phyloP scores from a whole-genome alignment of 345 rosid species.

The Gossypium longicalyx region DNA sequence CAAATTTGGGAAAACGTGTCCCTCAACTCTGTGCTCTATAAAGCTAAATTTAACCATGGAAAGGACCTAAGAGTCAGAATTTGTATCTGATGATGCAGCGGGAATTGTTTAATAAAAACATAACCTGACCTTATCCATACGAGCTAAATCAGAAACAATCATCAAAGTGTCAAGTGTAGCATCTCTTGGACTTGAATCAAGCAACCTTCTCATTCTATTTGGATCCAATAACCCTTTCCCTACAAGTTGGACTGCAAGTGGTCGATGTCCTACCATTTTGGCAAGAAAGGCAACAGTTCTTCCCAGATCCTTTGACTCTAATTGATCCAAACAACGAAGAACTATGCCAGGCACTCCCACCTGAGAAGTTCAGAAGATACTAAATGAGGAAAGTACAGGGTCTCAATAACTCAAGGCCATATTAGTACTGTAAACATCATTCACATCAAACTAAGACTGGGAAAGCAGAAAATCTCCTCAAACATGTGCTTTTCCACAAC shows the following conservation, averaged over 20 bases:
- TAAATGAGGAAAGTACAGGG: background rate
- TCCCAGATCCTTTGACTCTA: constrained; percentile 76
- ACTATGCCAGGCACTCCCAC: constrained; percentile 65
- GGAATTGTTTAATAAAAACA: background rate
- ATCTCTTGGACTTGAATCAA: constrained; percentile 78
- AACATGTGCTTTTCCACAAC: background rate
- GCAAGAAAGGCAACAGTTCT: constrained; percentile 90
- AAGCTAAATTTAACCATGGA: constrained; percentile 7
- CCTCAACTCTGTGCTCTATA: background rate
- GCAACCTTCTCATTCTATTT: constrained; percentile 67
- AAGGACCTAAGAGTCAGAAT: background rate
- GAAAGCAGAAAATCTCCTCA: background rate
- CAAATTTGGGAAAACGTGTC: background rate
- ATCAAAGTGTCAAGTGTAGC: constrained; percentile 74
- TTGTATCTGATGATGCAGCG: background rate
- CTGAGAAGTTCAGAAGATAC: constrained; percentile 40
- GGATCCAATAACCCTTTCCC: constrained; percentile 78
- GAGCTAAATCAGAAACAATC: constrained; percentile 90
- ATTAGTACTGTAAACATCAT: background rate
- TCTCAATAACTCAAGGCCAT: background rate
- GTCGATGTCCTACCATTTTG: constrained; percentile 72
- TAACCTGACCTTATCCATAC: constrained; percentile 84
- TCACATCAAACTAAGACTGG: background rate
- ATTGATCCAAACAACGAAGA: constrained; percentile 72
- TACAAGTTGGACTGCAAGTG: constrained; percentile 80